phyloP scores from a whole-genome alignment of 108 stramenopile genomes.

The Chaetoceros muelleri region DNA sequence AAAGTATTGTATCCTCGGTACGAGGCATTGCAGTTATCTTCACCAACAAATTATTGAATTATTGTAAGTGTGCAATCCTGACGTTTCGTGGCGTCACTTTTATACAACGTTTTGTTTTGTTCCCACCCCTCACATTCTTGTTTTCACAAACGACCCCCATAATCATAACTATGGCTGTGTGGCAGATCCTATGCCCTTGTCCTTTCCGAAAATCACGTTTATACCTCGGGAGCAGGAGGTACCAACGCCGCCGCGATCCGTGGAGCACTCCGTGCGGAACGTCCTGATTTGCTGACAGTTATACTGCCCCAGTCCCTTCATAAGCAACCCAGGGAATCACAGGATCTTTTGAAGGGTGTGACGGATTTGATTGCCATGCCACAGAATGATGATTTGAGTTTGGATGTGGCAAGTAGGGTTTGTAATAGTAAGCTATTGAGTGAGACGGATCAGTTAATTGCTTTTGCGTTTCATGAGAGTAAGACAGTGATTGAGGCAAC shows the following conservation, averaged over 20 bases:
- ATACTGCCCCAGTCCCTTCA: conserved; percentile 80
- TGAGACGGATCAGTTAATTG: conserved; percentile 85
- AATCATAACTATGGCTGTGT: not conserved
- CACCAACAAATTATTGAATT: conserved; percentile 94
- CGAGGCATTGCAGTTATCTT: conserved; percentile 87
- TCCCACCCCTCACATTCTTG: not conserved
- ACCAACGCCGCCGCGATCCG: conserved; percentile 84
- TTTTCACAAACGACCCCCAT: not conserved
- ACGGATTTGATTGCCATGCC: conserved; percentile 75
- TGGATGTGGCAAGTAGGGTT: conserved; percentile 80
- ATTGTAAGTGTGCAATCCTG: conserved; percentile 74
- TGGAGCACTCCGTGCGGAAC: conserved; percentile 82
- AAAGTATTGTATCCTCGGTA: conserved; percentile 90
- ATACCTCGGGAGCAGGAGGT: conserved; percentile 85
- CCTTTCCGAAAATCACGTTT: conserved; percentile 86
- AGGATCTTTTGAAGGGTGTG: conserved; percentile 71
- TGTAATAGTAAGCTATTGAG: conserved; percentile 87
- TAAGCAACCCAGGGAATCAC: conserved; percentile 79
- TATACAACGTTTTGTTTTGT: not conserved
- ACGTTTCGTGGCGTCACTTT: too few species aligned
- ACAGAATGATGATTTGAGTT: conserved; percentile 67
- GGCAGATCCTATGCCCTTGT: conserved; percentile 83
- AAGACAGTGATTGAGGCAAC: conserved; percentile 83
- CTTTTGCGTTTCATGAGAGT: conserved; percentile 90
- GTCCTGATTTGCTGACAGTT: conserved; percentile 80